Conservation (phyloP, 2,329 filamentous ascomycete species). For the Neopestalotiopsis rosae region DNA sequence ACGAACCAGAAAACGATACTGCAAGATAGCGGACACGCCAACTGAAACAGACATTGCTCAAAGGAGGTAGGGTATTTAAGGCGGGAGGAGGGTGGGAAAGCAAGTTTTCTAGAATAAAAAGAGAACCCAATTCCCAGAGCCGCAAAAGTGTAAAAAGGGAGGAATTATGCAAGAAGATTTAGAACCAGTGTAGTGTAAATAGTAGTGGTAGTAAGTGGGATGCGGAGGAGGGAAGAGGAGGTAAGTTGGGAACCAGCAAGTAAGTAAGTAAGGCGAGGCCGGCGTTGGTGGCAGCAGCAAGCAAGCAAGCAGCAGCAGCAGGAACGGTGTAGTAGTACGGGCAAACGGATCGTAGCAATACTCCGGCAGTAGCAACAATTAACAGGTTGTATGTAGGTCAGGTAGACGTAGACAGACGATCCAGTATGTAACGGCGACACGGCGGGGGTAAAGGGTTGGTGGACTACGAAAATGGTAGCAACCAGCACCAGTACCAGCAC, state of each 20-base stretch:
- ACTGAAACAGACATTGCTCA: conserved; percentile 20
- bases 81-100: background rate
- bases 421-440: background rate
- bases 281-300: background rate
- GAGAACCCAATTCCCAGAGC: background rate
- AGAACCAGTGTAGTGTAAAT: background rate
- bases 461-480: background rate
- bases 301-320: background rate
- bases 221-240: background rate
- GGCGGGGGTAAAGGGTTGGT: too few species aligned
- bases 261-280: background rate
- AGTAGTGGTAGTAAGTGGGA: background rate
- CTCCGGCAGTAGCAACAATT: background rate
- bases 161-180: background rate
- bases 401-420: background rate
- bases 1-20: conserved; percentile 21
- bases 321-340: background rate
- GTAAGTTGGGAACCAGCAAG: background rate
- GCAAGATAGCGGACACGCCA: conserved; percentile 20
- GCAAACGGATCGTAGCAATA: background rate
- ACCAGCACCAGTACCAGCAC: background rate
- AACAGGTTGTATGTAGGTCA: too few species aligned
- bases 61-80: background rate
- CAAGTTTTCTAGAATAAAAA: conserved; percentile 2
- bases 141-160: background rate